phyloP scores from a whole-genome alignment of 1,284 basidiomycete species.

The Rhodotorula sp. region DNA sequence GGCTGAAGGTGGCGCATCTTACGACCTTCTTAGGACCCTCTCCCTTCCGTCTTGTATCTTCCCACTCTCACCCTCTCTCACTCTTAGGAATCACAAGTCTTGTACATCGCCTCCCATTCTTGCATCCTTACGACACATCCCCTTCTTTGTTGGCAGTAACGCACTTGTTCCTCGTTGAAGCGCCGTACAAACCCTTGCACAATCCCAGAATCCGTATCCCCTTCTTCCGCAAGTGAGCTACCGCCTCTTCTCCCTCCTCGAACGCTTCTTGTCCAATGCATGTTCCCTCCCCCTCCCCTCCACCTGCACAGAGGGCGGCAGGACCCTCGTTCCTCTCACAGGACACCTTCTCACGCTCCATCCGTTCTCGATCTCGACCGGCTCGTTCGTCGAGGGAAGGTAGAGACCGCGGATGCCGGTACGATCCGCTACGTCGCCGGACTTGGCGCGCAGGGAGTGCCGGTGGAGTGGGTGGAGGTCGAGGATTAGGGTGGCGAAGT shows the following conservation, averaged over 20 bases:
- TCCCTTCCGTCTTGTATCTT: not conserved
- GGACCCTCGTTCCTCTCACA: not conserved
- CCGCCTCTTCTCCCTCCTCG: not conserved
- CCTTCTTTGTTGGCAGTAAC: not conserved
- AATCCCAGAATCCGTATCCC: no score
- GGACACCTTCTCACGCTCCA: not conserved
- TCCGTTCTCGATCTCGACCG: not conserved
- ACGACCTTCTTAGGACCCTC: not conserved
- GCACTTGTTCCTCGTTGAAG: not conserved
- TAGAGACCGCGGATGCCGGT: slow-evolving; percentile 2
- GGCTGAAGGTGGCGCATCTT: no score
- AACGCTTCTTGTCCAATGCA: not conserved
- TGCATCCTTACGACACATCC: not conserved
- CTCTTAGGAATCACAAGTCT: not conserved
- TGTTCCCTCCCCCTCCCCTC: not conserved
- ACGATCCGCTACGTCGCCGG: not conserved
- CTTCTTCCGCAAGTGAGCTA: not conserved
- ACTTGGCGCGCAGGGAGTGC: not conserved
- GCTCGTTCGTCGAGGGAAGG: not conserved
- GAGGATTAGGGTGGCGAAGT: slow-evolving; percentile 19
- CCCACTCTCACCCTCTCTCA: not conserved
- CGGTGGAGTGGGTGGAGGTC: slow-evolving; percentile 23
- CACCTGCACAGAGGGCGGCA: not conserved
- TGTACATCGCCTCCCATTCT: not conserved
- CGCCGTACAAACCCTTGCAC: not conserved